phyloP scores from a whole-genome alignment of 202 grass and related monocot species.

The Zizania palustris region DNA sequence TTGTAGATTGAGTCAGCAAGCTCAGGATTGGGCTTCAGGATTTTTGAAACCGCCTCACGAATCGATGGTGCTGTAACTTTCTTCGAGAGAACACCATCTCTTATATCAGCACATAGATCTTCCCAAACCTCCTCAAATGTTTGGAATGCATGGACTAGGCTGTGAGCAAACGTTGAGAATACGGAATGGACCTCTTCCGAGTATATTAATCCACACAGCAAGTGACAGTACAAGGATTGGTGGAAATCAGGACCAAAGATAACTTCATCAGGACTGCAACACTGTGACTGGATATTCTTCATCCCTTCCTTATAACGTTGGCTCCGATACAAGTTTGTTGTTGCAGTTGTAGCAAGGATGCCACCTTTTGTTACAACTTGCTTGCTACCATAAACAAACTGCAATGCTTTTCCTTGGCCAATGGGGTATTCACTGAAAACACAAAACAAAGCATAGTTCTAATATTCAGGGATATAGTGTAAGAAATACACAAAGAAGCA shows the following conservation, averaged over 20 bases:
- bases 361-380: constrained; percentile 72
- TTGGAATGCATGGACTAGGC: constrained; percentile 82
- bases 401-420: constrained; percentile 80
- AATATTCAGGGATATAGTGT: neutral
- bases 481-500: constrained; percentile 27
- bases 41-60: constrained; percentile 76
- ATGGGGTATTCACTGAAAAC: constrained; percentile 76
- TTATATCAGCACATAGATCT: constrained; percentile 79
- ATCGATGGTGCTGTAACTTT: constrained; percentile 70
- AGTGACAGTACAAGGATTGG: constrained; percentile 91
- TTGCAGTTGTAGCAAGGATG: constrained; percentile 78
- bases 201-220: constrained; percentile 84
- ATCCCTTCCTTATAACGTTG: constrained; percentile 67
- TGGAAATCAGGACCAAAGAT: constrained; percentile 79
- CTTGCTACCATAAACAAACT: constrained; percentile 94
- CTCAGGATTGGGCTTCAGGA: constrained; percentile 73
- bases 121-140: constrained; percentile 82
- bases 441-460: neutral
- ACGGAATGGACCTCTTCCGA: constrained; percentile 77
- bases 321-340: constrained; percentile 79
- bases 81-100: constrained; percentile 75
- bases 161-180: constrained; percentile 83
- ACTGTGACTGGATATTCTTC: constrained; percentile 76
- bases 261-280: constrained; percentile 83
- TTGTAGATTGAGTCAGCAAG: constrained; percentile 79